Conservation (phyloP, 148 eudicot species). For the Euryodendron excelsum region DNA sequence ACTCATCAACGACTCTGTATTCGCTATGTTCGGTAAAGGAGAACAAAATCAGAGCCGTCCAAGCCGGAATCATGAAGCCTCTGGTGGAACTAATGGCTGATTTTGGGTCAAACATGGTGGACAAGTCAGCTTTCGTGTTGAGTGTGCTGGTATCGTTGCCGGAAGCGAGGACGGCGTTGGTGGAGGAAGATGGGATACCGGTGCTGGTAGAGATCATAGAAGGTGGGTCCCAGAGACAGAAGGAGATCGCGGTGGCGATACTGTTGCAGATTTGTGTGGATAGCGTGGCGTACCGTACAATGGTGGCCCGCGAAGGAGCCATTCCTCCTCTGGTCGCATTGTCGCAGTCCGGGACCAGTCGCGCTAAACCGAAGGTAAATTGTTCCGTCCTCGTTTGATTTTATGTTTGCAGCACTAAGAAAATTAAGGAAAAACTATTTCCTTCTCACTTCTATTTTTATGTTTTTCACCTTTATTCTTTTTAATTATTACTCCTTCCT, state of each 20-base stretch:
- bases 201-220: slow-evolving; percentile 82
- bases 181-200: slow-evolving; percentile 84
- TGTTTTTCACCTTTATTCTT: too few relatives aligned
- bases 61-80: slow-evolving; percentile 76
- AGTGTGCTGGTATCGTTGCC: slow-evolving; percentile 43
- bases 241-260: slow-evolving; percentile 76
- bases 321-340: slow-evolving; percentile 83
- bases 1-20: slow-evolving; percentile 78
- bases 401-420: too few relatives aligned
- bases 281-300: slow-evolving; percentile 53
- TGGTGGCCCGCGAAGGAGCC: slow-evolving; percentile 96
- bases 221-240: slow-evolving; percentile 73
- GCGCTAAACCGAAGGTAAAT: slow-evolving; percentile 86
- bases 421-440: too few relatives aligned
- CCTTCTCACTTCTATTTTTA: too few relatives aligned
- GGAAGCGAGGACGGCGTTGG: slow-evolving; percentile 61
- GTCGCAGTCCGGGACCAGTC: slow-evolving; percentile 78
- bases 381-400: neutral
- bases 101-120: slow-evolving; percentile 82
- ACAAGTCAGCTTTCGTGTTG: slow-evolving; percentile 75
- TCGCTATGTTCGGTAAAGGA: slow-evolving; percentile 64
- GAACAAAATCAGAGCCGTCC: slow-evolving; percentile 68
- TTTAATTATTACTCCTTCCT: too few relatives aligned
- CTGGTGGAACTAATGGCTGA: slow-evolving; percentile 86
- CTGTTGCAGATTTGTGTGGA: slow-evolving; percentile 67